A percentile compares a stretch with the other conserved stretches of the same genome.
phyloP scores from a whole-genome alignment of 2,329 filamentous ascomycete genomes.

The Penicillium sp. region DNA sequence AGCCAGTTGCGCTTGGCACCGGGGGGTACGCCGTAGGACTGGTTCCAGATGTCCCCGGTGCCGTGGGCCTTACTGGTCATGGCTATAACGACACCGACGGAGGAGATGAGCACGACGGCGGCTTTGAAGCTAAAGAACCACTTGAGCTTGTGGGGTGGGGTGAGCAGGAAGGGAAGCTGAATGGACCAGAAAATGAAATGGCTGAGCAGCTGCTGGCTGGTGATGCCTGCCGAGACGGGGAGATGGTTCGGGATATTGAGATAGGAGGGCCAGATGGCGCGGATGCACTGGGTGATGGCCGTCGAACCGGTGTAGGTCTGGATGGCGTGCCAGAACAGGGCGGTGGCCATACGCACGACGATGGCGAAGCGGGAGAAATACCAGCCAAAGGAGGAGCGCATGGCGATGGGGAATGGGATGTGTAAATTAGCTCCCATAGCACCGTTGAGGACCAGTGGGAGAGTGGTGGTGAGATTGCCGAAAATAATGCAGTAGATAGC shows the following conservation, averaged over 20 bases:
- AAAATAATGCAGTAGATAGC: too few relatives aligned
- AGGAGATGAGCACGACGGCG: constrained; percentile 38
- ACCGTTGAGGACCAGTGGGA: too few relatives aligned
- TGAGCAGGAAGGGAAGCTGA: constrained; percentile 37
- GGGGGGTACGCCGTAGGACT: constrained; percentile 38
- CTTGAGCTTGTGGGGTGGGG: constrained; percentile 33
- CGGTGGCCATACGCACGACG: constrained; percentile 34
- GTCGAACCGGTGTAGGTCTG: constrained; percentile 4
- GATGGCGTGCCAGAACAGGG: constrained; percentile 40
- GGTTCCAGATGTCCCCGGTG: constrained; percentile 42
- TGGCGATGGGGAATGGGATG: too few relatives aligned
- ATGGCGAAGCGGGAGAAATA: constrained; percentile 11
- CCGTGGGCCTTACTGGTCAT: constrained; percentile 44
- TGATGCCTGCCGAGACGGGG: constrained; percentile 37
- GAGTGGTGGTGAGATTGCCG: too few relatives aligned
- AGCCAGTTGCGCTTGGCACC: constrained; percentile 48
- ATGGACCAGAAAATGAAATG: constrained; percentile 40
- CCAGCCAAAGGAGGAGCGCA: too few relatives aligned
- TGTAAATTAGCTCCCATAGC: too few relatives aligned
- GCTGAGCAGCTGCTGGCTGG: constrained; percentile 38
- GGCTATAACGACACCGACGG: constrained; percentile 57
- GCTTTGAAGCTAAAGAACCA: constrained; percentile 33
- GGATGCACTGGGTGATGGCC: constrained; percentile 1
- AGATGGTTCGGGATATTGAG: constrained; percentile 46
- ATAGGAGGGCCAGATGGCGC: constrained; percentile 41